Conservation (phyloP, 75 land plant species). For the Cunninghamia lanceolata region DNA sequence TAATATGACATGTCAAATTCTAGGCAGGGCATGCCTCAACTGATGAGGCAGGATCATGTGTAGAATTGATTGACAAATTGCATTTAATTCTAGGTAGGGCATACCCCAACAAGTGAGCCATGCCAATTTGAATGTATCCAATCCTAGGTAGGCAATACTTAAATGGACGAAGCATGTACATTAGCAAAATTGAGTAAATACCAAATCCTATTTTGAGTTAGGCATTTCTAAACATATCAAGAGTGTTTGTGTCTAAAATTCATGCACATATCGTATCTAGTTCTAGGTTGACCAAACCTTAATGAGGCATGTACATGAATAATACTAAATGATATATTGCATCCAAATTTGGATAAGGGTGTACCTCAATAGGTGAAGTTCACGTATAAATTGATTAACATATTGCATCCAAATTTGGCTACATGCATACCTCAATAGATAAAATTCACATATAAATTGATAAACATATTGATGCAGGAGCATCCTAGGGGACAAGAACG, state of each 20-base stretch:
- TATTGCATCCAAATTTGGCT: too few species aligned
- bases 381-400: too few species aligned
- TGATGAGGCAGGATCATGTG: background rate
- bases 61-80: background rate
- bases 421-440: too few species aligned
- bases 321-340: background rate
- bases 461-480: too few species aligned
- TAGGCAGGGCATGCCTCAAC: background rate
- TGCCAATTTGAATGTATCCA: background rate
- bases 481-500: too few species aligned
- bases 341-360: background rate
- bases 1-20: background rate
- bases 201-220: background rate
- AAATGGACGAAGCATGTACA: background rate
- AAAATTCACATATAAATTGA: too few species aligned
- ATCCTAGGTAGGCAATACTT: background rate
- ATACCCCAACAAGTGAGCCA: too few species aligned
- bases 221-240: background rate
- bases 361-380: too few species aligned
- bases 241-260: background rate
- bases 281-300: background rate
- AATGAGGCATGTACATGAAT: background rate
- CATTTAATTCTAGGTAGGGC: too few species aligned
- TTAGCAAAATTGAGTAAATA: background rate
- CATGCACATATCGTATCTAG: background rate